Evolutionary conservation across 2,329 filamentous ascomycete genomes (phyloP).

Genomic region (Zymoseptoria pseudotritici): DNA sequence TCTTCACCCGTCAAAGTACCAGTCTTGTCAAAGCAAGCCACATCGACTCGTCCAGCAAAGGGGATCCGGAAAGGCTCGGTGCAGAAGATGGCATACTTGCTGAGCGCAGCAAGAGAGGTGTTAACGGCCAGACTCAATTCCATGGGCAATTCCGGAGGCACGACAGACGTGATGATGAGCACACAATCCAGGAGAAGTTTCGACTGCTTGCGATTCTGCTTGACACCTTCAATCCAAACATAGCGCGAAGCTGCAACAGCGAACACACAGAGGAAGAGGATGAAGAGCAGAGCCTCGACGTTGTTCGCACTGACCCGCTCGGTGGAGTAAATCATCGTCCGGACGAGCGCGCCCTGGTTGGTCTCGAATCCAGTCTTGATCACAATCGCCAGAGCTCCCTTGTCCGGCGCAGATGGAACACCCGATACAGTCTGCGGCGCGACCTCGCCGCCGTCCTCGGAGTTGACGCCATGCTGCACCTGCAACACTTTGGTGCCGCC

Average conservation of each 20-base stretch:
- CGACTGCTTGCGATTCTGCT: slow-evolving; percentile 88
- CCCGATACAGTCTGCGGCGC: slow-evolving; percentile 65
- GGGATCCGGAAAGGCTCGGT: slow-evolving; percentile 98
- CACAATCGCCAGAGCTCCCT: slow-evolving; percentile 87
- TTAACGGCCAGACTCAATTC: slow-evolving; percentile 96
- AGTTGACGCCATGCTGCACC: slow-evolving; percentile 76
- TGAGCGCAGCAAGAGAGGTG: slow-evolving; percentile 87
- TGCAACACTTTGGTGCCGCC: slow-evolving; percentile 97
- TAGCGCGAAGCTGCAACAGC: slow-evolving; percentile 98
- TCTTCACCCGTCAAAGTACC: slow-evolving; percentile 95
- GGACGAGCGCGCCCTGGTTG: slow-evolving; percentile 91
- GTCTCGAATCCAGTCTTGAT: slow-evolving; percentile 98
- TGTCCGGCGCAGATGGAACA: slow-evolving; percentile 78
- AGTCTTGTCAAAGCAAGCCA: slow-evolving; percentile 98
- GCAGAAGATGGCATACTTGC: slow-evolving; percentile 95
- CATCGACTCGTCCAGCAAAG: slow-evolving; percentile 86
- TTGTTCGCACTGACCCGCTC: slow-evolving; percentile 99
- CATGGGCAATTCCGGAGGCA: slow-evolving; percentile 97
- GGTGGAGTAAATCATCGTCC: slow-evolving; percentile 99
- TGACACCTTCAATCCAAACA: slow-evolving; percentile 94
- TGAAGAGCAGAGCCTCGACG: slow-evolving; percentile 90
- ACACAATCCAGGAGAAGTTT: slow-evolving; percentile 96
- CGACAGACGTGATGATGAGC: slow-evolving; percentile 94
- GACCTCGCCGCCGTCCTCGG: slow-evolving; percentile 54
- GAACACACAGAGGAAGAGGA: slow-evolving; percentile 91